Evolutionary conservation across 441 rosid species (phyloP), one percentile per base, ranked within the genome.

Genomic region (Gossypium laxum): DNA sequence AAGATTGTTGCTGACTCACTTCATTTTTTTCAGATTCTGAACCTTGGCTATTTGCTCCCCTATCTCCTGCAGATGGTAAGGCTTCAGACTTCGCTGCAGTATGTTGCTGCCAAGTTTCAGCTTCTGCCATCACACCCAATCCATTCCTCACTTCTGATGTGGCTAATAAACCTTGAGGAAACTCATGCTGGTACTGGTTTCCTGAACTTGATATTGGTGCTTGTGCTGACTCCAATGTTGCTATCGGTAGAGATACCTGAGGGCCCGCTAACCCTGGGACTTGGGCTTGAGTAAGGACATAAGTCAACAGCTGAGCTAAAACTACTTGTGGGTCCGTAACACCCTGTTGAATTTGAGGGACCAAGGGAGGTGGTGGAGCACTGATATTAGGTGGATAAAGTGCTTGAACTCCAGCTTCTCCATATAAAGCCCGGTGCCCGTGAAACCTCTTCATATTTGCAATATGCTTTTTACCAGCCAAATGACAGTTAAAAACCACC

Each of bases 391-490:
- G 61, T 0, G 81, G 79, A 57, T 75, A 70, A 30, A 80, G 75
- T 64, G 68, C 75, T 65, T 77, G 78, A 38, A 75, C 72, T 11
- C 74, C 79, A 17, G 67, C 77, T 45, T 72, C 81, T 75, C 79
- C 81, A 45, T 68, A 60, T 45, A 66, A 64, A 38, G 72, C 75
- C 8, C 59, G 77, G 68, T 77, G 75, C 24, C 74, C 78, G 0
- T 77, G 76, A 57, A 67, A 72, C 69, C 73, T 63, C 81, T 75
- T 81, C 26, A 75, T 56, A 45, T 81, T 77, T 41, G 75, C 64
- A 19, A 51, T 63, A 51, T 81, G 84, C 79, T 77, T 81, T 73
- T 77, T 81, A 65, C 84, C 84, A 0, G 71, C 67, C 77, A 81
- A 52, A 70, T 81, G 84, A 67, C 71, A 65, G 75, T 81, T 51